Base-by-base conservation (phyloP, 345 rosid species). In the Mangifera indica region DNA sequence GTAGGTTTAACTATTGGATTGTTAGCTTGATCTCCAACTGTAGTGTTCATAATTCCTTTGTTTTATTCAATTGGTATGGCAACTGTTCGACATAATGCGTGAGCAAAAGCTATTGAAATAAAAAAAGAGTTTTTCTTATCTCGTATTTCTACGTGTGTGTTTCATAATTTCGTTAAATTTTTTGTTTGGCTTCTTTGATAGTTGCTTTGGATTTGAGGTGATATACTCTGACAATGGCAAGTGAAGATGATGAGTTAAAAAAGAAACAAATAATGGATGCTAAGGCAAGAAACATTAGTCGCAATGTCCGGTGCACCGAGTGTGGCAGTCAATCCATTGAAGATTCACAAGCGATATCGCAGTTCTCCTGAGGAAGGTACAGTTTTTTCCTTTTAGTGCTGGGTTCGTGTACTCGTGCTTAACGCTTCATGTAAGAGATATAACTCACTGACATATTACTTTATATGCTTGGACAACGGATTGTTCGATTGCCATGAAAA, bases 291-390 rank as follows among this genome's bases (percentile, higher is more conserved):
- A 95, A 87, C 76, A 95, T 92, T 26, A 95, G 97, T 80, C 99
- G 86, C 78, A 95, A 88, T 44, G 98, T 95, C 45, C 89, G 98
- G 1, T 95, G 99, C 83, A 95, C 97, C 0, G 99, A 95, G 81
- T 92, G 99, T 73, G 98, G 99, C 40, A 92, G 97, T 79, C 98
- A 92, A 80, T 92, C 98, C 51, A 95, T 95, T 76, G 99, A 95
- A 86, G 99, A 95, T 78, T 95, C 99, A 18, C 99, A 95, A 77
- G 99, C 98, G 99, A 95, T 82, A 64, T 95, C 0, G 99, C 98
- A 46, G 83, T 95, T 75, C 96, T 92, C 79, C 96, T 91, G 57
- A 87, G 97, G 70, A 88, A 89, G 98, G 98, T 89, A 46, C 4
- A 49, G 13, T 42, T 51, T 73, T 29, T 29, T 29, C n/a, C n/a